Evolutionary conservation across 768 basidiomycete genomes (phyloP).

Genomic region (Suillus subalutaceus): DNA sequence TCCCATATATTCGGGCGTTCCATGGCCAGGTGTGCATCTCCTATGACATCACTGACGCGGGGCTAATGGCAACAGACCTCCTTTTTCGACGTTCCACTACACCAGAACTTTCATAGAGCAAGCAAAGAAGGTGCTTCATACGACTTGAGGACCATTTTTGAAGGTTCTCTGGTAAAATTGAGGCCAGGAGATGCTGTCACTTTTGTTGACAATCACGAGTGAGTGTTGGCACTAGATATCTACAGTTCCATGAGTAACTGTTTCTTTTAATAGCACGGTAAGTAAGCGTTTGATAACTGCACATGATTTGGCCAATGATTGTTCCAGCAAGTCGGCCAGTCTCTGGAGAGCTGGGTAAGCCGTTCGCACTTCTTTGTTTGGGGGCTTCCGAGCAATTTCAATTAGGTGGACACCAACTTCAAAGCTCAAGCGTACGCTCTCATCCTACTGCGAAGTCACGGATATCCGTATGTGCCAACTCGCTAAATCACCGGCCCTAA

Average conservation of each 20-base stretch:
- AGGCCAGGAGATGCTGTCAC: conserved; percentile 85
- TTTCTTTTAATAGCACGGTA: conserved; percentile 57
- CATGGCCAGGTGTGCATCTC: conserved; percentile 58
- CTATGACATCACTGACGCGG: conserved; percentile 8
- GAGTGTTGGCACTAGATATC: conserved; percentile 28
- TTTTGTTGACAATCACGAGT: conserved; percentile 93
- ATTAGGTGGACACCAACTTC: conserved; percentile 68
- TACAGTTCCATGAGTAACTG: background rate
- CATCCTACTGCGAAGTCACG: conserved; percentile 68
- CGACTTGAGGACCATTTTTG: conserved; percentile 76
- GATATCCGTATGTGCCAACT: conserved; percentile 65
- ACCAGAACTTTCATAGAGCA: conserved; percentile 80
- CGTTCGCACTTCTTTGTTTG: conserved; percentile 1
- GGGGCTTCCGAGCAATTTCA: background rate
- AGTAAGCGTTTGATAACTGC: conserved; percentile 18
- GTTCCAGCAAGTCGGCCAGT: conserved; percentile 66
- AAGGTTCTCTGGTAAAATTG: conserved; percentile 65
- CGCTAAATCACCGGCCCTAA: conserved; percentile 3
- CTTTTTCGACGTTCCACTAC: conserved; percentile 91
- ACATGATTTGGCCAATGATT: conserved; percentile 5
- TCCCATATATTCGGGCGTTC: conserved; percentile 63
- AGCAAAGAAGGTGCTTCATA: conserved; percentile 67
- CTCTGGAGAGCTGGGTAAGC: conserved; percentile 81
- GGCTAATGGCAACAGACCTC: conserved; percentile 54
- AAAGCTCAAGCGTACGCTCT: conserved; percentile 84